Evolutionary conservation across 805 yeast genomes (phyloP).

Genomic region (Nakazawaea populi): DNA sequence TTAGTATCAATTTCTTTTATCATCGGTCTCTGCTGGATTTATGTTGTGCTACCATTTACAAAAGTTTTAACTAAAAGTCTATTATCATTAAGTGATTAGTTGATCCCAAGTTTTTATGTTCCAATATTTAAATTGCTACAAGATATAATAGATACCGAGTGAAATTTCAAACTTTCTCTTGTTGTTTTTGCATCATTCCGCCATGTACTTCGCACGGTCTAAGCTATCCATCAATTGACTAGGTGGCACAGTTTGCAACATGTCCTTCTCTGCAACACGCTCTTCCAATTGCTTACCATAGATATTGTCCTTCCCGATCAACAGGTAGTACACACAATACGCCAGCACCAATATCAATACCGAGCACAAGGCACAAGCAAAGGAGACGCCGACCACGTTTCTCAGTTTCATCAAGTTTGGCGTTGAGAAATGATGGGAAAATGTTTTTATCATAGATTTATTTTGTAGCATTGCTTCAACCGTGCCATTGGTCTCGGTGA

Average conservation of each 20-base stretch:
- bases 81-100: too few species aligned
- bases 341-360: slow-evolving; percentile 30
- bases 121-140: too few species aligned
- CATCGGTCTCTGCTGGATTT: too few species aligned
- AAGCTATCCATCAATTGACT: slow-evolving; percentile 31
- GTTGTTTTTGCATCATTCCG: neutral
- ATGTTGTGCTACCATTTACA: too few species aligned
- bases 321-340: slow-evolving; percentile 34
- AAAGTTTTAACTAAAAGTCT: too few species aligned
- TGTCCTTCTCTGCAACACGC: slow-evolving; percentile 55
- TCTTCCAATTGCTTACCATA: slow-evolving; percentile 40
- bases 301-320: slow-evolving; percentile 29
- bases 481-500: slow-evolving; percentile 28
- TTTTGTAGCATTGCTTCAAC: slow-evolving; percentile 27
- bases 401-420: slow-evolving; percentile 39
- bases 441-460: slow-evolving; percentile 14
- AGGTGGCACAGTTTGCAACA: slow-evolving; percentile 61
- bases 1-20: too few species aligned
- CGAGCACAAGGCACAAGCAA: slow-evolving; percentile 60
- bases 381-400: slow-evolving; percentile 60
- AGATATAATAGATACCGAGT: neutral
- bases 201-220: slow-evolving; percentile 10
- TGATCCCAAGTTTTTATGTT: too few species aligned
- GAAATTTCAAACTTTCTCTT: neutral
- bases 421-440: neutral